phyloP scores from a whole-genome alignment of 2,329 filamentous ascomycete species.

The Aspergillus ochraceoroseus region DNA sequence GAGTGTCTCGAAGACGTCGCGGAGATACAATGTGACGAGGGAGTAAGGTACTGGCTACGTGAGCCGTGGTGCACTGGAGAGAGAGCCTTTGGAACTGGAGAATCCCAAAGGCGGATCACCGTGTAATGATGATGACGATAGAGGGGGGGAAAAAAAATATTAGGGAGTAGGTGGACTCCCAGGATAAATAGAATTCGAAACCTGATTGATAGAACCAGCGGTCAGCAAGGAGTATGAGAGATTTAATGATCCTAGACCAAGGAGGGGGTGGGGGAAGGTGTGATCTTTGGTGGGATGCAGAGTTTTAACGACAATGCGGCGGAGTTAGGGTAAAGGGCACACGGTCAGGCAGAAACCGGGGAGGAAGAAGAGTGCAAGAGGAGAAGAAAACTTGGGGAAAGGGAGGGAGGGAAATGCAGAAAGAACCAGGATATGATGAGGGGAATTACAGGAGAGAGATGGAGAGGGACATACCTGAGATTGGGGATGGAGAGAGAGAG shows the following conservation, averaged over 20 bases:
- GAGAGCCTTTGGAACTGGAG: constrained; percentile 34
- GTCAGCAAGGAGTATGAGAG: constrained; percentile 19
- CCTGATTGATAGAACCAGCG: constrained; percentile 11
- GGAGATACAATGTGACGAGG: constrained; percentile 44
- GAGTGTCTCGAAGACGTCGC: constrained; percentile 43
- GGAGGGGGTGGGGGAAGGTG: constrained; percentile 1
- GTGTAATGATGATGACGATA: constrained; percentile 11
- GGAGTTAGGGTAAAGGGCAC: constrained; percentile 28
- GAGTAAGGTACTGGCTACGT: constrained; percentile 29
- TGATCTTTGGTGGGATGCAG: constrained; percentile 18
- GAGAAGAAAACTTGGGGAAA: constrained; percentile 1
- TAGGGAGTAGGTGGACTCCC: constrained; percentile 15
- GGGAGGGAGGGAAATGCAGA: constrained; percentile 1
- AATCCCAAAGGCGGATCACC: constrained; percentile 36
- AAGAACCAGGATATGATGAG: constrained; percentile 7
- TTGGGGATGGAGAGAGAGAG: background rate
- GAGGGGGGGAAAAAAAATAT: constrained; percentile 8
- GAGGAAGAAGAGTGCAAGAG: background rate
- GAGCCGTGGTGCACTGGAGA: constrained; percentile 37
- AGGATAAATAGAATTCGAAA: constrained; percentile 14
- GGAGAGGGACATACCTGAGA: constrained; percentile 9
- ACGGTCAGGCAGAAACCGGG: constrained; percentile 17
- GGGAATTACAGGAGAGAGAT: constrained; percentile 2
- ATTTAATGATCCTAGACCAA: constrained; percentile 15
- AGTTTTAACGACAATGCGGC: constrained; percentile 18